Evolutionary conservation across 768 basidiomycete species (phyloP).

Genomic region (Hydnum rufescens): DNA sequence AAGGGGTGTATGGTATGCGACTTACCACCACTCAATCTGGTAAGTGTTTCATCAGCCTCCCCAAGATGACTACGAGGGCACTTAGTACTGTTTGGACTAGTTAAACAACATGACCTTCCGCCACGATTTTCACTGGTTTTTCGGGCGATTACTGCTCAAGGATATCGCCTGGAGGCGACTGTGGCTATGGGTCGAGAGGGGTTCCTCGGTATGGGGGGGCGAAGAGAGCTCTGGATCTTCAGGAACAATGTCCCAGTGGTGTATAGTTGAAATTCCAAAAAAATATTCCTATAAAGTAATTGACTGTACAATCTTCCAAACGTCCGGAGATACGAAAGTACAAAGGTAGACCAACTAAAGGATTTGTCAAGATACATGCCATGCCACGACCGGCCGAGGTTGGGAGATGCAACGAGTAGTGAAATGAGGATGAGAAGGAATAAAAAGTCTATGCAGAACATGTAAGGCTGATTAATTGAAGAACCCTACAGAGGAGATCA

Average conservation of each 20-base stretch:
- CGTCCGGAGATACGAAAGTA: no score
- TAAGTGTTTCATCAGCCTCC: neutral
- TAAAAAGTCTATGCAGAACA: neutral
- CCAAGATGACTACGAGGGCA: neutral
- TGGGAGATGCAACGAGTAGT: neutral
- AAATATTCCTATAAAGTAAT: no score
- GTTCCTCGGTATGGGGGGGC: neutral
- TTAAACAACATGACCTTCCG: neutral
- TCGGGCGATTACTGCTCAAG: neutral
- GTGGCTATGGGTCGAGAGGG: neutral
- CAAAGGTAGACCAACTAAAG: no score
- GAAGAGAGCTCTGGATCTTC: constrained; percentile 1
- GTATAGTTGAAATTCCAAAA: neutral
- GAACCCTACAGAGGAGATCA: neutral
- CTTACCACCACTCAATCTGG: neutral
- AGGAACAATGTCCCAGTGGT: neutral
- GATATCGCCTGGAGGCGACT: neutral
- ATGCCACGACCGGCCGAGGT: no score
- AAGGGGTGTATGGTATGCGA: neutral
- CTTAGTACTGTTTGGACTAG: neutral
- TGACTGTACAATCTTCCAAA: no score
- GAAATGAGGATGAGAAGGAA: neutral
- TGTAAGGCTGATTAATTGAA: neutral
- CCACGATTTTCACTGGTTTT: neutral
- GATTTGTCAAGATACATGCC: no score